These are phyloP conservation scores for Arthromyces matolae DNA, from an alignment of 768 basidiomycete species.

Conservation along the genomic window DNA sequence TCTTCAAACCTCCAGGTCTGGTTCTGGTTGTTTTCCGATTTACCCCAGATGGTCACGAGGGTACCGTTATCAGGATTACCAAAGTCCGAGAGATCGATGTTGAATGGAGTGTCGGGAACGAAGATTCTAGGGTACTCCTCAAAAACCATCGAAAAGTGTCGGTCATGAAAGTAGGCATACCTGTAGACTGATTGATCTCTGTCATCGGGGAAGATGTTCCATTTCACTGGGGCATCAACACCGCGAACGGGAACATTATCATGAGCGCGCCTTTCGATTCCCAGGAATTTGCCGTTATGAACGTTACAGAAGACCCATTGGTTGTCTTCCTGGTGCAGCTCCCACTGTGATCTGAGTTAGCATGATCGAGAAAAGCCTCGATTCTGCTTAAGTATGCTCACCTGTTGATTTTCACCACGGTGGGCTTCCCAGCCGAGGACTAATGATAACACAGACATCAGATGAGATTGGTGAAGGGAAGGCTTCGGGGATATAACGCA, in stretches of 20 bases:
- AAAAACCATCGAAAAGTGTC: background rate
- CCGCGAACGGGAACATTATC: slow-evolving; percentile 12
- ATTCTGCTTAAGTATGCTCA: too few species aligned
- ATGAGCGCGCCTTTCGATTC: slow-evolving; percentile 1
- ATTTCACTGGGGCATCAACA: slow-evolving; percentile 7
- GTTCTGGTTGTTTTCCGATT: slow-evolving; percentile 37
- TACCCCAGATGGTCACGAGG: slow-evolving; percentile 35
- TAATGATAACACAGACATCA: too few species aligned
- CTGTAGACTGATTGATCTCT: slow-evolving; percentile 9
- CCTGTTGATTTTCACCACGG: too few species aligned
- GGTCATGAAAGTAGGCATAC: slow-evolving; percentile 5
- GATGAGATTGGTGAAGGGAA: too few species aligned
- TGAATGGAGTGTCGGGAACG: too few species aligned
- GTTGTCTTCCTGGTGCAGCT: slow-evolving; percentile 34
- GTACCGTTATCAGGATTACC: slow-evolving; percentile 40
- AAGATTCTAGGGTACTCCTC: slow-evolving; percentile 1
- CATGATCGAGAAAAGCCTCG: background rate
- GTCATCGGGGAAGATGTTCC: slow-evolving; percentile 22
- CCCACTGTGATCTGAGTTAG: slow-evolving; percentile 25
- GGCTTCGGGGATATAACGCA: slow-evolving; percentile 9
- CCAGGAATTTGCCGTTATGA: slow-evolving; percentile 16
- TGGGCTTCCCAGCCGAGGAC: too few species aligned
- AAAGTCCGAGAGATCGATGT: slow-evolving; percentile 38
- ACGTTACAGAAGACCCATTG: slow-evolving; percentile 20
- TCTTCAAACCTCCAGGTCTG: slow-evolving; percentile 40